Percentiles rank a stretch among this genome's conserved stretches.
phyloP scores from a whole-genome alignment of 1,284 basidiomycete genomes.

The Microbotryum intermedium region DNA sequence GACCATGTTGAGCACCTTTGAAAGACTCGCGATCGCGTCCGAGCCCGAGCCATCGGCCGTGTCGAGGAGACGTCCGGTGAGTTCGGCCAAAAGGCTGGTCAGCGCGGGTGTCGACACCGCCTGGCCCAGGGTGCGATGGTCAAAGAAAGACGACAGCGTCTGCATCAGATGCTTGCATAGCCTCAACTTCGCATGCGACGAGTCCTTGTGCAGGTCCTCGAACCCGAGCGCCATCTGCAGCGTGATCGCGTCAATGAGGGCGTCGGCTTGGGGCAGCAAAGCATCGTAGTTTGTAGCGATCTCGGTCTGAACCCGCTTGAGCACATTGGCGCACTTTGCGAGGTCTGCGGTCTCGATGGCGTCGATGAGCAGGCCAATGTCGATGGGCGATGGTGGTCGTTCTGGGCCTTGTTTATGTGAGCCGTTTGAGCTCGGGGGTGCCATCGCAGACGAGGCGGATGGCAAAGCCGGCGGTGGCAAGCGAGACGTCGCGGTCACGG shows the following conservation, averaged over 20 bases:
- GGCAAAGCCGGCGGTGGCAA: not conserved
- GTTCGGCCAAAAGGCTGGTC: constrained; percentile 69
- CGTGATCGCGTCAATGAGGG: constrained; percentile 77
- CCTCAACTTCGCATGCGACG: constrained; percentile 63
- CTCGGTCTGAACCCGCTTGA: constrained; percentile 77
- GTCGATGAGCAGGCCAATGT: constrained; percentile 12
- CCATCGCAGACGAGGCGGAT: not conserved
- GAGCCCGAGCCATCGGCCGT: constrained; percentile 55
- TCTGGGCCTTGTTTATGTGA: constrained; percentile 1
- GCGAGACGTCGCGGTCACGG: not conserved
- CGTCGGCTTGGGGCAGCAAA: constrained; percentile 68
- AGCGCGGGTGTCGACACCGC: constrained; percentile 70
- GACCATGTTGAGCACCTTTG: constrained; percentile 97
- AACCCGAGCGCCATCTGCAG: constrained; percentile 83
- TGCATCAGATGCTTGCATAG: constrained; percentile 93
- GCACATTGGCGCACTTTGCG: constrained; percentile 74
- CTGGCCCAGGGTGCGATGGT: constrained; percentile 69
- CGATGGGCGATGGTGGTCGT: not conserved
- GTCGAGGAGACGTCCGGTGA: constrained; percentile 79
- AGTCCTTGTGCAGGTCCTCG: constrained; percentile 54
- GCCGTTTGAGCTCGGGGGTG: constrained; percentile 11
- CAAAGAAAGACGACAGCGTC: constrained; percentile 83
- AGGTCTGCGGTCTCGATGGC: constrained; percentile 16
- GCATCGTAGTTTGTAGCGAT: constrained; percentile 47
- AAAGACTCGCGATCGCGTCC: constrained; percentile 47